phyloP scores from a whole-genome alignment of 441 rosid species.

The Bruguiera hainesii region DNA sequence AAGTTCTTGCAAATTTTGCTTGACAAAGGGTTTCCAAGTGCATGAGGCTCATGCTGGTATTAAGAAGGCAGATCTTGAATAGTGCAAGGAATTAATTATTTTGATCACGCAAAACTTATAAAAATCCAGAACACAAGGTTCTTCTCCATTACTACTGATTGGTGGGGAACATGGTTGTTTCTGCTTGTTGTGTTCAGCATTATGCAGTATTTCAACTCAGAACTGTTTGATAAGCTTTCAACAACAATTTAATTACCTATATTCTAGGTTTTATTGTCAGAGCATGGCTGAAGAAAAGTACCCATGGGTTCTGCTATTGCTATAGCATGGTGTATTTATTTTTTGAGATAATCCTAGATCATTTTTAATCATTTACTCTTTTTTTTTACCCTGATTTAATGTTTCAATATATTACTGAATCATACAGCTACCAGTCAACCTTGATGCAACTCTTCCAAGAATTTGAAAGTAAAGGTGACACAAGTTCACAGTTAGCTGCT shows the following conservation, averaged over 20 bases:
- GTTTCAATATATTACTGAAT: background rate
- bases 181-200: background rate
- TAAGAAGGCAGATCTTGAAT: no score
- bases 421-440: slow-evolving; percentile 84
- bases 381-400: background rate
- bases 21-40: no score
- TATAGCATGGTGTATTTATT: no score
- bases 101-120: no score
- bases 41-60: no score
- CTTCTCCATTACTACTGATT: background rate
- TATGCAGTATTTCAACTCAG: background rate
- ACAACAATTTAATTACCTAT: background rate
- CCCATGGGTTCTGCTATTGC: no score
- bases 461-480: slow-evolving; percentile 65
- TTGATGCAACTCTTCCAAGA: slow-evolving; percentile 95
- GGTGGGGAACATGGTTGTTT: background rate
- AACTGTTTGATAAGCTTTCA: background rate
- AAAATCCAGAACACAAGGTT: background rate
- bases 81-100: no score
- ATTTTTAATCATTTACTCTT: background rate
- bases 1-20: no score
- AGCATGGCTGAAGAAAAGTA: background rate
- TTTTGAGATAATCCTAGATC: background rate
- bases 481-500: slow-evolving; percentile 74
- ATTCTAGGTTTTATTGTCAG: background rate